These are phyloP conservation scores for Vitis rupestris DNA, from an alignment of 164 flowering plant species.

Conservation along the genomic window DNA sequence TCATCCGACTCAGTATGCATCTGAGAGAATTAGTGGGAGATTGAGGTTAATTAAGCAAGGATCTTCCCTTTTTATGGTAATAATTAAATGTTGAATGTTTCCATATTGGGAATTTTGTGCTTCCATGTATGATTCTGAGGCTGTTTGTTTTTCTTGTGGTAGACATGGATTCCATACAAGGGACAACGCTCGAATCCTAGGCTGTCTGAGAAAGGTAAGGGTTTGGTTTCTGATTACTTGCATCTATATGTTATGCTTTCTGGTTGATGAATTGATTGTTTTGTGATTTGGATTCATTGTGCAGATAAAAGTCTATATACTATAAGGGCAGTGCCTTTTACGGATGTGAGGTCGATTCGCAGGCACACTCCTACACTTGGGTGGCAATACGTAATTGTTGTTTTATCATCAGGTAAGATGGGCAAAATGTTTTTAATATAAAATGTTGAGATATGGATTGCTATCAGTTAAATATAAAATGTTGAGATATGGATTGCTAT, in stretches of 20 bases:
- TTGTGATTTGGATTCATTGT: conserved; percentile 9
- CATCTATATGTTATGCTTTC: not conserved
- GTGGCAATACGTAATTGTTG: conserved; percentile 92
- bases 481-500: too few relatives aligned
- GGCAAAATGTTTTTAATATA: too few relatives aligned
- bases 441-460: not conserved
- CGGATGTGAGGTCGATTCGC: conserved; percentile 83
- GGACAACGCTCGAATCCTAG: conserved; percentile 60
- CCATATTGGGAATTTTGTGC: not conserved
- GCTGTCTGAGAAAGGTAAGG: conserved; percentile 80
- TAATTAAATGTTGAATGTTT: not conserved
- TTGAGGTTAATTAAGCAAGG: conserved; percentile 83
- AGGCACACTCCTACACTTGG: conserved; percentile 93
- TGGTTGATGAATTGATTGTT: conserved; percentile 3
- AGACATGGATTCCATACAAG: conserved; percentile 98
- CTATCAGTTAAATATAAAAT: not conserved
- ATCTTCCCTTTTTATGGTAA: conserved; percentile 73
- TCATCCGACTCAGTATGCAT: conserved; percentile 91
- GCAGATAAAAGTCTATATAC: conserved; percentile 90
- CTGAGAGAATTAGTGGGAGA: conserved; percentile 92
- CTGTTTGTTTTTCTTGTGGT: conserved; percentile 9
- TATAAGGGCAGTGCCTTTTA: conserved; percentile 74
- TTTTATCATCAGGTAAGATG: conserved; percentile 72
- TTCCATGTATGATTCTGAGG: not conserved
- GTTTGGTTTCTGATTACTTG: not conserved